These are phyloP conservation scores for Polychaeton citri DNA, from an alignment of 2,329 filamentous ascomycete species.

Conservation along the genomic window DNA sequence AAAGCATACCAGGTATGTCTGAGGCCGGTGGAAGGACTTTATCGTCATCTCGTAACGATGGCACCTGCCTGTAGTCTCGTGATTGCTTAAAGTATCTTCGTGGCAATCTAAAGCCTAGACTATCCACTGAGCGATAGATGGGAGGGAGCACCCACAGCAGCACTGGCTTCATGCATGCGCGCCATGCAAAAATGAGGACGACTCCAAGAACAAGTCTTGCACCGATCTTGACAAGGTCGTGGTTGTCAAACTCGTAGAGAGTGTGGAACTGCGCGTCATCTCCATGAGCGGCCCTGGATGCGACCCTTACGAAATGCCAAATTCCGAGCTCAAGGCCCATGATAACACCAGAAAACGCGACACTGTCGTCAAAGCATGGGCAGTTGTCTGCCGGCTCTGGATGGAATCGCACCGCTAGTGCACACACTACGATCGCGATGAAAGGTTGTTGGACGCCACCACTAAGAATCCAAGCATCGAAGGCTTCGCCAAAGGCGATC, in stretches of 20 bases:
- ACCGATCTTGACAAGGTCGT: conserved; percentile 53
- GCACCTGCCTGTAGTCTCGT: conserved; percentile 72
- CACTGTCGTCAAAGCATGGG: conserved; percentile 91
- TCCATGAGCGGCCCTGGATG: neutral
- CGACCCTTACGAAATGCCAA: conserved; percentile 52
- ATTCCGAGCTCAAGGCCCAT: conserved; percentile 71
- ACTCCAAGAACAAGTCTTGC: conserved; percentile 68
- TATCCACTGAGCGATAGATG: conserved; percentile 74
- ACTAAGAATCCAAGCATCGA: conserved; percentile 59
- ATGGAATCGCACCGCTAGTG: conserved; percentile 65
- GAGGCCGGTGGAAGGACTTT: conserved; percentile 84
- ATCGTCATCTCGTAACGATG: conserved; percentile 58
- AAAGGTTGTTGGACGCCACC: conserved; percentile 52
- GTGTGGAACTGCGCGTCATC: conserved; percentile 38
- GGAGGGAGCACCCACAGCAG: conserved; percentile 69
- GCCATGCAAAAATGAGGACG: conserved; percentile 74
- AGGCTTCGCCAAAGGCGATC: conserved; percentile 39
- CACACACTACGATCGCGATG: conserved; percentile 50
- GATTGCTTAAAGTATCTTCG: conserved; percentile 73
- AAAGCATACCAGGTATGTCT: conserved; percentile 70
- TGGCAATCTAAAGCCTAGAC: conserved; percentile 64
- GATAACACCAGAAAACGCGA: conserved; percentile 81
- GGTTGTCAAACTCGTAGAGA: conserved; percentile 50
- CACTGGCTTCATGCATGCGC: conserved; percentile 75
- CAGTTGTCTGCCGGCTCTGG: conserved; percentile 95